Conservation (phyloP, 495 filamentous ascomycete genomes). For the Aspergillus sparsus region DNA sequence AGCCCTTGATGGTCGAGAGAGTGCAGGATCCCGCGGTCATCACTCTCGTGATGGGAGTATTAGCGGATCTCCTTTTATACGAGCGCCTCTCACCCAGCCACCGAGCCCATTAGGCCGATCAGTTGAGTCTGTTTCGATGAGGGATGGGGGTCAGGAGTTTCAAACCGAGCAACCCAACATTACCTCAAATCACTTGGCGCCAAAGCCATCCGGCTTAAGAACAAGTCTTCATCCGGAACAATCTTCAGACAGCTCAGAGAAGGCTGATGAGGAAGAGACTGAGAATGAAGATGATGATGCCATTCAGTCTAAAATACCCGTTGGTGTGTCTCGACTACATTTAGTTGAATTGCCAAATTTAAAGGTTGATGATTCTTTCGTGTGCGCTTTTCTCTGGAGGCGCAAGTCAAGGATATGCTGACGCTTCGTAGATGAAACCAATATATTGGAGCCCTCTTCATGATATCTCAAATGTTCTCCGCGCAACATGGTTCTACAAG, state of each 20-base stretch:
- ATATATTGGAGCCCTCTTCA: slow-evolving; percentile 98
- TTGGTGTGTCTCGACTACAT: slow-evolving; percentile 75
- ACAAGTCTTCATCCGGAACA: slow-evolving; percentile 32
- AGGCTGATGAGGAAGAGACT: slow-evolving; percentile 21
- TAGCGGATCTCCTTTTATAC: slow-evolving; percentile 46
- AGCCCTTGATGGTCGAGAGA: slow-evolving; percentile 22
- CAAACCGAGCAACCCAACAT: slow-evolving; percentile 27
- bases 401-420: slow-evolving; percentile 3
- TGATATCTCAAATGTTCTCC: slow-evolving; percentile 77
- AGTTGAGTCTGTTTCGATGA: slow-evolving; percentile 32
- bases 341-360: slow-evolving; percentile 55
- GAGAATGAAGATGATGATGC: slow-evolving; percentile 25
- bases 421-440: slow-evolving; percentile 74
- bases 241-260: slow-evolving; percentile 3
- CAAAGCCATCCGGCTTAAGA: slow-evolving; percentile 39
- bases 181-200: slow-evolving; percentile 16
- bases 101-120: slow-evolving; percentile 40
- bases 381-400: background rate
- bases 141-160: slow-evolving; percentile 32
- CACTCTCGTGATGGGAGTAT: slow-evolving; percentile 42
- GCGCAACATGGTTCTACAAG: slow-evolving; percentile 96
- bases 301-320: slow-evolving; percentile 53
- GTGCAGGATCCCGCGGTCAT: slow-evolving; percentile 28
- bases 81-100: slow-evolving; percentile 33
- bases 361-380: slow-evolving; percentile 35